Percentiles rank a stretch among this genome's conserved stretches.
Conservation (phyloP, 2,329 filamentous ascomycete genomes). For the Ilyonectria robusta region DNA sequence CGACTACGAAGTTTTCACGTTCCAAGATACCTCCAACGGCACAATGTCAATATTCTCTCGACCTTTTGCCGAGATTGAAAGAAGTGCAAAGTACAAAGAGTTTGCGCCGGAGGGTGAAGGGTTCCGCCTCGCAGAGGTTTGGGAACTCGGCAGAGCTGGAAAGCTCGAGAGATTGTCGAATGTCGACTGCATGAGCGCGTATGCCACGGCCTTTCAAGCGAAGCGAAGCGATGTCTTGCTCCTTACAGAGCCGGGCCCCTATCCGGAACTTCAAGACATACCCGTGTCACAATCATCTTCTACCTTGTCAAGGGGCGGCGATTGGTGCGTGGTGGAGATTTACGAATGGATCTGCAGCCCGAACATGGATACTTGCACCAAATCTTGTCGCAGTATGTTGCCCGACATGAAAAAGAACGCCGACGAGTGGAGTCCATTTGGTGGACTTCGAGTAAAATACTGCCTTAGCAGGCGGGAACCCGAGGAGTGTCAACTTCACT, state of each 20-base stretch:
- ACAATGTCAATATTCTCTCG: background rate
- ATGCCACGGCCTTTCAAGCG: constrained; percentile 22
- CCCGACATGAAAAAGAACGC: background rate
- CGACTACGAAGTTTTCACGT: background rate
- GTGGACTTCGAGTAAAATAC: background rate
- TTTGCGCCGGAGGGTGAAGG: background rate
- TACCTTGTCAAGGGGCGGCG: background rate
- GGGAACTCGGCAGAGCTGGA: background rate
- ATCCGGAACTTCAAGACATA: background rate
- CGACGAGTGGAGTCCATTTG: constrained; percentile 17
- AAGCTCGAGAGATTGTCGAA: background rate
- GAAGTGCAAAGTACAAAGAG: too few relatives aligned
- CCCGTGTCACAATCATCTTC: too few relatives aligned
- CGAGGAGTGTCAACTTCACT: constrained; percentile 14
- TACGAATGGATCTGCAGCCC: constrained; percentile 20
- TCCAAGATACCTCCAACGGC: background rate
- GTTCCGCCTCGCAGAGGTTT: background rate
- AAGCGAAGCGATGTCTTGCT: constrained; percentile 7
- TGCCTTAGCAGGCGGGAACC: constrained; percentile 18
- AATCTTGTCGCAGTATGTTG: background rate
- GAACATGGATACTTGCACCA: background rate
- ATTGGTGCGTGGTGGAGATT: background rate
- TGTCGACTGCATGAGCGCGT: constrained; percentile 23
- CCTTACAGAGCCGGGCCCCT: background rate
- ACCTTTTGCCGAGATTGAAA: background rate